Conservation (phyloP, 768 basidiomycete genomes). For the Hericium erinaceus region DNA sequence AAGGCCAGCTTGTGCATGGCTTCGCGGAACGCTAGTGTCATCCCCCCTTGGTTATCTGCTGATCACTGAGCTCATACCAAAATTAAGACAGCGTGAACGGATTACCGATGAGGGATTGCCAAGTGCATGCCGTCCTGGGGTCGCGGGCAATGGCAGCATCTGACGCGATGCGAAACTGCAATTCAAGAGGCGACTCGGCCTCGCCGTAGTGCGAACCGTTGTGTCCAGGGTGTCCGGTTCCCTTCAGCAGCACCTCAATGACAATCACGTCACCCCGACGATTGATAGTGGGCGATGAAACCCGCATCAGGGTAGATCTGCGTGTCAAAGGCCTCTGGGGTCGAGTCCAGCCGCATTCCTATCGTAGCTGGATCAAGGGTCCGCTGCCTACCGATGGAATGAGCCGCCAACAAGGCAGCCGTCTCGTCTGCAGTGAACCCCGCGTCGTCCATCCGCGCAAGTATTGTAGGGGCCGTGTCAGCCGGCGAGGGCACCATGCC, state of each 20-base stretch:
- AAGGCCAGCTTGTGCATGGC: background rate
- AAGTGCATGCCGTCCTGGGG: slow-evolving; percentile 20
- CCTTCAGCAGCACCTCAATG: background rate
- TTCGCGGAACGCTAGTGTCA: background rate
- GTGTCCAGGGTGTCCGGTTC: background rate
- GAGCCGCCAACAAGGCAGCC: slow-evolving; percentile 25
- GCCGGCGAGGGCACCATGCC: slow-evolving; percentile 23
- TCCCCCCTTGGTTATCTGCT: background rate
- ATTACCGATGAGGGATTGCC: slow-evolving; percentile 31
- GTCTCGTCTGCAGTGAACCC: slow-evolving; percentile 26
- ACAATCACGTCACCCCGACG: slow-evolving; percentile 13
- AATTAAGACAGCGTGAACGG: background rate
- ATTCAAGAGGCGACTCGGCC: slow-evolving; percentile 28
- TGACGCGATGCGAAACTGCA: slow-evolving; percentile 37
- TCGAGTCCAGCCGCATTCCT: slow-evolving; percentile 36
- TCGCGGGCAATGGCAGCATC: slow-evolving; percentile 23
- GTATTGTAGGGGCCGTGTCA: slow-evolving; percentile 16
- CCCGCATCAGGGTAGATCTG: slow-evolving; percentile 33
- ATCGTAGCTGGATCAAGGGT: slow-evolving; percentile 18
- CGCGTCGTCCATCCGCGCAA: slow-evolving; percentile 25
- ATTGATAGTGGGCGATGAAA: slow-evolving; percentile 20
- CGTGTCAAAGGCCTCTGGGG: slow-evolving; percentile 33
- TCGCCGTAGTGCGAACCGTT: slow-evolving; percentile 27
- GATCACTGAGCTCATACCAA: background rate
- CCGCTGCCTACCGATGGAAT: slow-evolving; percentile 12